These are phyloP conservation scores for Trifolium dubium DNA, from an alignment of 306 rosid genomes.

Conservation along the genomic window DNA sequence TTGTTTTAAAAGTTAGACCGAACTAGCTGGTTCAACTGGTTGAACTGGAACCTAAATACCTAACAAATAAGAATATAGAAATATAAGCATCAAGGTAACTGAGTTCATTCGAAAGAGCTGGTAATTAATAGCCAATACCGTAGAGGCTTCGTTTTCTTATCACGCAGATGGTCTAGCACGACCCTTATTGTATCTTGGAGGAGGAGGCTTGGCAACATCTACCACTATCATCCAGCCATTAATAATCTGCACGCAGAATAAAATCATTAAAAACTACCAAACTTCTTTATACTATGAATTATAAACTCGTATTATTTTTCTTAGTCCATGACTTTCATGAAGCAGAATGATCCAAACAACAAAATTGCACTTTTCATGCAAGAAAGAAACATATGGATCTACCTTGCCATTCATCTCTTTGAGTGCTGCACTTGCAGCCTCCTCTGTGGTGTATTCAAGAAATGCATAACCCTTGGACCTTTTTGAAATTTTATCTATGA, in stretches of 20 bases:
- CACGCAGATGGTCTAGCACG: conserved; percentile 43
- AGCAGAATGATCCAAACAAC: conserved; percentile 18
- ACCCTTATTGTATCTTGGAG: conserved; percentile 54
- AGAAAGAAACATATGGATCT: conserved; percentile 17
- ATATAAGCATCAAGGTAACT: conserved; percentile 10
- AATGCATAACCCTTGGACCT: conserved; percentile 97
- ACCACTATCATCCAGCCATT: conserved; percentile 98
- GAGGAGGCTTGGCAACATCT: conserved; percentile 75
- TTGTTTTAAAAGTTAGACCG: too few species aligned
- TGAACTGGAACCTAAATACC: too few species aligned
- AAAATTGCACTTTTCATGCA: not conserved
- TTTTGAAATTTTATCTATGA: conserved; percentile 90
- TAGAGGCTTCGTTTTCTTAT: conserved; percentile 9
- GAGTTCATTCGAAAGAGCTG: conserved; percentile 1
- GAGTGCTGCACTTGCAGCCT: conserved; percentile 82
- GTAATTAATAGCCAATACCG: conserved; percentile 27
- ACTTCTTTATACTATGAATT: conserved; percentile 20
- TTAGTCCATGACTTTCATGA: conserved; percentile 6
- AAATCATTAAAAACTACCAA: conserved; percentile 23
- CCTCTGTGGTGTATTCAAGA: conserved; percentile 80
- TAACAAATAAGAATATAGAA: not conserved
- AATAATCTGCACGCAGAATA: conserved; percentile 62
- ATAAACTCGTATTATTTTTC: not conserved
- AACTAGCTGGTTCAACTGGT: too few species aligned
- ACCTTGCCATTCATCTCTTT: conserved; percentile 98